Evolutionary conservation across 2,329 filamentous ascomycete genomes (phyloP), one percentile per base, ranked within the genome.

Genomic region (Cordyceps cateniannulata): DNA sequence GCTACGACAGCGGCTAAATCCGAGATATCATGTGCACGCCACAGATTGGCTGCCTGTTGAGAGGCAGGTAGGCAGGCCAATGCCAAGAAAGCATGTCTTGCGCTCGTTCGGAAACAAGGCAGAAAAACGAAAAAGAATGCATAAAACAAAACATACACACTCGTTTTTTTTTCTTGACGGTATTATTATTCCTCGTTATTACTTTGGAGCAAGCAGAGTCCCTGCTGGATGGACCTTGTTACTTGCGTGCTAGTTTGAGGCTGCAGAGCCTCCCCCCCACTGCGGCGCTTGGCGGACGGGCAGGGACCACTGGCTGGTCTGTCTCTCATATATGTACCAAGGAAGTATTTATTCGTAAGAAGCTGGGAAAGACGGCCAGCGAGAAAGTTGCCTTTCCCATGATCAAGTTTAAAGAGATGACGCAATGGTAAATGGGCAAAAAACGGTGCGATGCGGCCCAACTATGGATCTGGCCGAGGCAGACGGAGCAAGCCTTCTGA

Each of bases 361-460:
- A 24, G 10, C 18, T 18, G 3, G 42, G 14, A 40, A 24, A 38
- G 18, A 24, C 3, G 42, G 22, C n/a, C 44, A 9, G 40, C 50
- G 42, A 44, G 10, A 59, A 59, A 59, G 24, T 59, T 51, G 56
- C 56, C 56, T 59, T 59, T 59, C 56, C 56, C 56, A 51, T 27
- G 32, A 29, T 38, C 18, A 20, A 20, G 7, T 20, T 3, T 32
- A 1, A 9, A 56, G 44, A 24, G 12, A 40, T 48, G 54, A 57
- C 42, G 54, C 54, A 49, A 49, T 7, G 27, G 9, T 3, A 12
- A 18, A 38, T 10, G 27, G 53, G 12, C 16, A 56, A 12, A 5
- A 14, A 22, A 9, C 5, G 42, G 5, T 24, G 45, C 10, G 9
- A 29, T 29, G 27, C 27, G 27, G 32, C 52, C 38, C 25, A 55